Percentiles rank a stretch among this genome's conserved stretches.
These are phyloP conservation scores for Rubia yunnanensis DNA, from an alignment of 257 asterid species.

Conservation along the genomic window DNA sequence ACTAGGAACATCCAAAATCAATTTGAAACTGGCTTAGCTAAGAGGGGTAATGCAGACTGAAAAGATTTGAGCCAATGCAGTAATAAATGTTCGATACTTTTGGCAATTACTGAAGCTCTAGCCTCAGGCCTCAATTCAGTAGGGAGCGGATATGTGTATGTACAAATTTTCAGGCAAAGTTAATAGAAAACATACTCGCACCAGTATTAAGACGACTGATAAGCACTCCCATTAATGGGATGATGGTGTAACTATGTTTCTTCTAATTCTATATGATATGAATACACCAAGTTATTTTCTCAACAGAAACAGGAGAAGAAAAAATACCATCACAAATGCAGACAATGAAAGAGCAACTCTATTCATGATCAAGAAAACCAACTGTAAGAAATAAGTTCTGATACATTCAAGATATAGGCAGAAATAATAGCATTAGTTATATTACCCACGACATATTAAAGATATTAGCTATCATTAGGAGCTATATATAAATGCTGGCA, in stretches of 20 bases:
- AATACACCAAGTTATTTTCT: neutral
- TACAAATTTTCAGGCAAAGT: too few relatives aligned
- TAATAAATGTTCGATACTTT: neutral
- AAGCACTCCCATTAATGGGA: too few relatives aligned
- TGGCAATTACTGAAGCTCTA: too few relatives aligned
- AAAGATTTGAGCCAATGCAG: neutral
- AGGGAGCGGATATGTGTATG: too few relatives aligned
- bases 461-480: slow-evolving; percentile 10
- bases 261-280: too few relatives aligned
- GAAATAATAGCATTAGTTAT: neutral
- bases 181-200: too few relatives aligned
- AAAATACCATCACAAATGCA: neutral
- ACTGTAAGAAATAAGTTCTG: neutral
- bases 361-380: neutral
- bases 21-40: neutral
- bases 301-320: neutral
- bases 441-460: slow-evolving; percentile 3
- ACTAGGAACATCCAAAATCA: too few relatives aligned
- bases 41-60: neutral
- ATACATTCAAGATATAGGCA: neutral
- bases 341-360: neutral
- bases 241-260: too few relatives aligned
- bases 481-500: slow-evolving; percentile 7
- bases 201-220: too few relatives aligned
- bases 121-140: neutral